phyloP scores from a whole-genome alignment of 306 rosid species.

The Gynostemma pentaphyllum region DNA sequence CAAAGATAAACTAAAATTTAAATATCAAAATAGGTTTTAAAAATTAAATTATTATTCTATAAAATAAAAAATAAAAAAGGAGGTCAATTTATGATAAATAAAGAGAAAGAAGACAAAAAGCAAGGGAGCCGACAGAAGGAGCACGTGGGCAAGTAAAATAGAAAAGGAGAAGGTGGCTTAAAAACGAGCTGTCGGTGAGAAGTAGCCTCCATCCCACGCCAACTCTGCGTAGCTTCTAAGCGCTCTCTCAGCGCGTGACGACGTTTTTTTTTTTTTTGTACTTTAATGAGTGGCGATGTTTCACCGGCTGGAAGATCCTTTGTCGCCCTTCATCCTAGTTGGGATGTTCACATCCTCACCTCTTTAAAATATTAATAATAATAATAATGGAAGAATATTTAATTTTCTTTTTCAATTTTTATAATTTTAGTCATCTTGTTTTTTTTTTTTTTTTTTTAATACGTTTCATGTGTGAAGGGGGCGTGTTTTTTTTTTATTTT shows the following conservation, averaged over 20 bases:
- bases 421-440: no score
- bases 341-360: background rate
- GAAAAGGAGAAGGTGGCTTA: constrained; percentile 9
- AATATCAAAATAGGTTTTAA: no score
- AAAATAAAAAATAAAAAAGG: background rate
- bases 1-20: no score
- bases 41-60: background rate
- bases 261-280: background rate
- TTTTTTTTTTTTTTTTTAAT: no score
- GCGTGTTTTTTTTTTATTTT: no score
- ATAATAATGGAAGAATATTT: background rate
- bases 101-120: background rate
- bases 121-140: background rate
- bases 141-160: no score
- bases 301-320: background rate
- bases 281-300: constrained; percentile 3
- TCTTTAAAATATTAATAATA: background rate
- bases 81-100: background rate
- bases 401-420: no score
- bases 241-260: background rate
- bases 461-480: no score
- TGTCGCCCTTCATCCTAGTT: background rate
- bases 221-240: background rate
- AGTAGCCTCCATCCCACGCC: constrained; percentile 31
- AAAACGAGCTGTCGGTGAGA: constrained; percentile 34